phyloP scores from a whole-genome alignment of 306 rosid species.

The Malus sieversii region DNA sequence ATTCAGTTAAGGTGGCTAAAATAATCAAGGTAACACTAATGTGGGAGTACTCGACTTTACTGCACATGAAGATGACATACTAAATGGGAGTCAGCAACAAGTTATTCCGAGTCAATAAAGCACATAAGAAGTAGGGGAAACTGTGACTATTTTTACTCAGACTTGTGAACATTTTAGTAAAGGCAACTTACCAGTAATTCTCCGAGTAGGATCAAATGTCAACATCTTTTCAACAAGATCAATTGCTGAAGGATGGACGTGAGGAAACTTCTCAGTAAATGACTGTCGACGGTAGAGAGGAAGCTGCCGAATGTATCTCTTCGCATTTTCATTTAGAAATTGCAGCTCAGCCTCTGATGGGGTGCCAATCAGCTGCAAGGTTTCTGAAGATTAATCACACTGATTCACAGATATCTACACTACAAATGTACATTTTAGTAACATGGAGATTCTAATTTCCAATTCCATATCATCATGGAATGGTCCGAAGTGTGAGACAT shows the following conservation, averaged over 20 bases:
- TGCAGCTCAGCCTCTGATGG: constrained; percentile 92
- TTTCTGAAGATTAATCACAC: constrained; percentile 1
- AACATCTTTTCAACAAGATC: constrained; percentile 97
- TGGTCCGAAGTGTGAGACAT: neutral
- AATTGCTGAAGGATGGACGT: constrained; percentile 87
- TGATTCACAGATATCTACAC: neutral
- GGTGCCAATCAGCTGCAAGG: constrained; percentile 91
- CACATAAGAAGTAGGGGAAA: neutral
- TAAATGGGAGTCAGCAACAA: neutral
- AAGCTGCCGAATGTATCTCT: constrained; percentile 83
- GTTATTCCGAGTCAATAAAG: constrained; percentile 2
- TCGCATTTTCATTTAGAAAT: constrained; percentile 90
- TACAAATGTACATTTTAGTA: neutral
- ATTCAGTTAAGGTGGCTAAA: neutral
- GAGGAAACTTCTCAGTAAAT: constrained; percentile 84
- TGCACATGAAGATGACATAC: neutral
- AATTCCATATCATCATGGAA: neutral
- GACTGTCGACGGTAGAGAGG: constrained; percentile 73
- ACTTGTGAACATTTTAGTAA: neutral
- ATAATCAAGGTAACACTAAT: neutral
- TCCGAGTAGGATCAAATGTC: constrained; percentile 80
- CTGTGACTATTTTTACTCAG: neutral
- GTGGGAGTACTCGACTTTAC: neutral
- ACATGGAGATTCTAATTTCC: neutral
- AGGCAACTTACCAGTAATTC: constrained; percentile 76